These are phyloP conservation scores for Blastocystis sp. DNA, from an alignment of 352 stramenopile species.

Conservation along the genomic window DNA sequence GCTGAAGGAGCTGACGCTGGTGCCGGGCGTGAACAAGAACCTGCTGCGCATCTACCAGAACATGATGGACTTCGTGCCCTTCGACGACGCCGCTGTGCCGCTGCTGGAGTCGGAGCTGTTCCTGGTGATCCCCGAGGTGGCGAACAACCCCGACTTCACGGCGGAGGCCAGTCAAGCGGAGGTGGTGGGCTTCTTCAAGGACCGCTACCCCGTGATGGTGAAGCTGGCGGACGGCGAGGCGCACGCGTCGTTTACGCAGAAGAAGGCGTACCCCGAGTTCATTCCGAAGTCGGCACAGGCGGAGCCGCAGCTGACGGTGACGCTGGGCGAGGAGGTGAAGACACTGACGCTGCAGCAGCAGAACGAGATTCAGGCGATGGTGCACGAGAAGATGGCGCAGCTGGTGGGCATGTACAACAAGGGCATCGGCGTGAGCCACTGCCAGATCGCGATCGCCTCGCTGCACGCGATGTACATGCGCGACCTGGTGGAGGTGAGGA, in stretches of 20 bases:
- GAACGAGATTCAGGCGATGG: not conserved
- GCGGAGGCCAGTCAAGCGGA: constrained; percentile 7
- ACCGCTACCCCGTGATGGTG: not conserved
- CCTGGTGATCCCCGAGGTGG: constrained; percentile 46
- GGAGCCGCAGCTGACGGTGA: not conserved
- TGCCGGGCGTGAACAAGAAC: constrained; percentile 40
- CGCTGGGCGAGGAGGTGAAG: constrained; percentile 1
- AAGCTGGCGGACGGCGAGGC: not conserved
- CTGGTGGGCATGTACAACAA: constrained; percentile 4
- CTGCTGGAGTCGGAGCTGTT: constrained; percentile 6
- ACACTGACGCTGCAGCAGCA: not conserved
- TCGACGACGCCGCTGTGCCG: not conserved
- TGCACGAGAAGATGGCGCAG: not conserved
- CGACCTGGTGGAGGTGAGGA: constrained; percentile 14
- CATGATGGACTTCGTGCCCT: constrained; percentile 19
- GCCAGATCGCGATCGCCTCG: not conserved
- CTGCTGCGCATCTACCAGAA: constrained; percentile 11
- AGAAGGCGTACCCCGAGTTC: constrained; percentile 34
- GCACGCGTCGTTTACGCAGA: not conserved
- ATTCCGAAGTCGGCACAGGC: not conserved
- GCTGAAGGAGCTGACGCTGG: constrained; percentile 14
- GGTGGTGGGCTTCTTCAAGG: constrained; percentile 21
- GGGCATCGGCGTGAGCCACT: not conserved
- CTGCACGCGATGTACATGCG: constrained; percentile 22
- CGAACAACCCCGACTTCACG: constrained; percentile 42